Evolutionary conservation across 352 stramenopile species (phyloP).

Genomic region (Globisporangium spiculum): DNA sequence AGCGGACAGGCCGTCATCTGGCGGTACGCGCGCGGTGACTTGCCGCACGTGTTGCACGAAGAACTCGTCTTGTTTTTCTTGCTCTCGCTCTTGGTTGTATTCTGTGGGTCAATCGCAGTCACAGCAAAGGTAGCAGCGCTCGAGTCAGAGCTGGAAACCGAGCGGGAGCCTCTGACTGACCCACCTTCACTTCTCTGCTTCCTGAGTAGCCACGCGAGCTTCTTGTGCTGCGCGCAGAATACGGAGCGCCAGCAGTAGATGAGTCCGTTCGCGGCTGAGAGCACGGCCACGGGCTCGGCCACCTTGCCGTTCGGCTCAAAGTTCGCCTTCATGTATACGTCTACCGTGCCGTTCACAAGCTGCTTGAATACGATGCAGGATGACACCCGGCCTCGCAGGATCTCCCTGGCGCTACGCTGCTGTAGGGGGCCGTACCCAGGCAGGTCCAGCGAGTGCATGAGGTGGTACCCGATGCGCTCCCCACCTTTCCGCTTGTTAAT

Average conservation of each 20-base stretch:
- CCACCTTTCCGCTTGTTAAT: constrained; percentile 21
- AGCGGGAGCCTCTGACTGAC: not conserved
- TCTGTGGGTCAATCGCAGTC: not conserved
- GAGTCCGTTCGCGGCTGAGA: constrained; percentile 20
- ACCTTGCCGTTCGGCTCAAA: constrained; percentile 35
- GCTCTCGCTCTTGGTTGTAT: not conserved
- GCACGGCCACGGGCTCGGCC: constrained; percentile 29
- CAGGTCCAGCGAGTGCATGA: constrained; percentile 41
- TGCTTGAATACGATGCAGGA: constrained; percentile 40
- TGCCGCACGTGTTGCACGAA: constrained; percentile 8
- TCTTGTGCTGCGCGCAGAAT: constrained; percentile 34
- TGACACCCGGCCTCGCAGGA: constrained; percentile 49
- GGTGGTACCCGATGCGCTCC: constrained; percentile 39
- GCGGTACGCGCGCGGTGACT: constrained; percentile 1
- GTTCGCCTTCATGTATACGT: constrained; percentile 45
- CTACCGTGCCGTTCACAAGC: constrained; percentile 26
- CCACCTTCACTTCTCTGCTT: not conserved
- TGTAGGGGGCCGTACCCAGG: constrained; percentile 31
- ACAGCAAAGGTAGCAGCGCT: not conserved
- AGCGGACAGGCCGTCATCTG: constrained; percentile 7
- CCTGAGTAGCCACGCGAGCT: constrained; percentile 16
- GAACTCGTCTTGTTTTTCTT: not conserved
- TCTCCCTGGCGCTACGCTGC: constrained; percentile 20
- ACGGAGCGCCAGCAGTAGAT: constrained; percentile 30
- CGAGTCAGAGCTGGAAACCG: not conserved